Evolutionary conservation across 371 early-diverging fungal species (phyloP), one percentile per base, ranked within the genome.

Genomic region (Mortierella sp.): DNA sequence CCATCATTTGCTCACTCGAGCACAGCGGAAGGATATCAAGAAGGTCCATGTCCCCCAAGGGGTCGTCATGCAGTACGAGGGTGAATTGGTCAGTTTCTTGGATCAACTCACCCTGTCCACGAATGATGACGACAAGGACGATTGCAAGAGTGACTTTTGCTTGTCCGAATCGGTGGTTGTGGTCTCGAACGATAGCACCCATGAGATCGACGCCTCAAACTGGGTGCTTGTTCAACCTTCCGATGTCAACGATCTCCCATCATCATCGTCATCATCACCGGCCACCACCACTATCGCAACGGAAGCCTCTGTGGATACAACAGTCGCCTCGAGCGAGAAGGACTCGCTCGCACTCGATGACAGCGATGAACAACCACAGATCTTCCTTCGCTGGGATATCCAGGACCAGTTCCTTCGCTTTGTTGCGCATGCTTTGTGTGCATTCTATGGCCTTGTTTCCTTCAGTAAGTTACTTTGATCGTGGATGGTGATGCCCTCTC

Each of bases 31-130:
- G 58, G 71, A 78, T 41, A 68, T 80, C 53, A 80, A 76, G 52
- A 80, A 72, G 54, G 78, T 64, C 10, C 80, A 80, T 68, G 78
- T 78, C 30, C 80, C 80, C 28, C 46, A 78, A 42, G 78, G 80
- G 0, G 30, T 80, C 27, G 72, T 80, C 39, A 68, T 71, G 63
- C 76, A 64, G 38, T 80, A 72, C 14, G 80, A 80, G 30, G 71
- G 68, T 9, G 78, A 80, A 47, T 48, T 80, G 38, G 72, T 76
- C 46, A 53, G 54, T 38, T 80, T 78, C 53, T 66, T 80, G 69
- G 59, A 76, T n/a, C 78, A 66, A 49, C 59, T 78, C 14, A 65
- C 76, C n/a, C 42, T 67, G 24, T 54, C 55, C 38, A 30, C 38
- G 0, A 45, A 34, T 14, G 60, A 59, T 13, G 28, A 27, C 1